Evolutionary conservation across 1,284 basidiomycete genomes (phyloP).

Genomic region (Puccinia triticina): DNA sequence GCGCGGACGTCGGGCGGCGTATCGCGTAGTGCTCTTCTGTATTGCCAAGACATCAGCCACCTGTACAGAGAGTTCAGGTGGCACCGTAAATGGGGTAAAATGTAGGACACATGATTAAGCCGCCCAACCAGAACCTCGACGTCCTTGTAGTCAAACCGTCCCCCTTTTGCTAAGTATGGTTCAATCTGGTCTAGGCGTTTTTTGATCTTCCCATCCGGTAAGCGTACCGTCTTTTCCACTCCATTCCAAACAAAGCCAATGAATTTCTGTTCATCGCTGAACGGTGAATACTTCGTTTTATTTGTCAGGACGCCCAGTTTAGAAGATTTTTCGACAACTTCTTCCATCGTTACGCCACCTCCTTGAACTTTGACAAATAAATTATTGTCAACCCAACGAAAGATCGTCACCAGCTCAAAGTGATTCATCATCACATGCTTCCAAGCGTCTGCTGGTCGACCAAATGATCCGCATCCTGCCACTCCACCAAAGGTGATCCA

Average conservation of each 20-base stretch:
- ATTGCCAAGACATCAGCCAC: background rate
- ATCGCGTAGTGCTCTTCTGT: background rate
- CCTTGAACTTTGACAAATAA: background rate
- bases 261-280: conserved; percentile 6
- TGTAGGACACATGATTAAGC: too few species aligned
- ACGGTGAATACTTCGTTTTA: too few species aligned
- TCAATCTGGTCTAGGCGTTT: background rate
- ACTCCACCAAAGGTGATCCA: conserved; percentile 17
- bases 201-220: background rate
- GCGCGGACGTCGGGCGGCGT: background rate
- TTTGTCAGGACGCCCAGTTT: conserved; percentile 14
- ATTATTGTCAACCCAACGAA: too few species aligned
- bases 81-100: too few species aligned
- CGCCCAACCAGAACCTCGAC: background rate
- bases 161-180: background rate
- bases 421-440: too few species aligned
- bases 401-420: too few species aligned
- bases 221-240: background rate
- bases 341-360: background rate
- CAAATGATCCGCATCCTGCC: conserved; percentile 2
- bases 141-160: background rate
- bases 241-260: conserved; percentile 32
- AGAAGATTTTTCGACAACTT: background rate
- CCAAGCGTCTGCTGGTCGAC: conserved; percentile 30
- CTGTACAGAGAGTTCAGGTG: too few species aligned